Evolutionary conservation across 1,139 yeast genomes (phyloP), one percentile per base, ranked within the genome.

Genomic region (Pichia sp.): DNA sequence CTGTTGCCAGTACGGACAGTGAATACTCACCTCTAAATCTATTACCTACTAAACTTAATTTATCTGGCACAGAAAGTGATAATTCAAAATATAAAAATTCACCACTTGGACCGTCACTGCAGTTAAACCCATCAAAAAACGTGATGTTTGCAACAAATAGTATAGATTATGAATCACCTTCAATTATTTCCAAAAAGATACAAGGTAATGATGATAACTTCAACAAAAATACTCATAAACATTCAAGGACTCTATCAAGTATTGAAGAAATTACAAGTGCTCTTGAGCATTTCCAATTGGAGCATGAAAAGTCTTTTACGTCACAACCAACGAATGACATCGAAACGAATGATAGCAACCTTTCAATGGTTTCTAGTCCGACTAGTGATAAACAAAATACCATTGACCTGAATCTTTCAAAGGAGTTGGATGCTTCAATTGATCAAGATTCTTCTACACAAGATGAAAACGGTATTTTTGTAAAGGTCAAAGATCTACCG

Each of bases 231-330:
- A 38, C 26, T 7, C 55, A 53, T 43, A 46, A 48, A 32, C 56
- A 54, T 42, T 48, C 55, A 27, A 50, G 54, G 34, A 54, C 55
- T 3, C 42, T 54, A 11, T 54, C 56, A 9, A 54, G 56, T 46
- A 49, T 54, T n/a, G 56, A 52, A 39, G 56, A 54, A 29, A 54
- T 54, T 5, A 52, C 54, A 7, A 52, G 44, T 45, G 56, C 52
- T 3, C 30, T 54, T 1, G 50, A 52, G 4, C 43, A 40, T 18
- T 54, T 54, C 38, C 55, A 50, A 39, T 7, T 46, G 11, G 51
- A 44, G n/a, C 54, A 53, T 34, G 47, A 50, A 32, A 33, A 30
- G 9, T 47, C 51, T 2, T 50, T 50, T 11, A 18, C 18, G 18
- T 18, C 18, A 18, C 18, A 18, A 18, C 18, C 18, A 18, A 18